Evolutionary conservation across 2,329 filamentous ascomycete species (phyloP).

Genomic region (Hymenoscyphus albidus): DNA sequence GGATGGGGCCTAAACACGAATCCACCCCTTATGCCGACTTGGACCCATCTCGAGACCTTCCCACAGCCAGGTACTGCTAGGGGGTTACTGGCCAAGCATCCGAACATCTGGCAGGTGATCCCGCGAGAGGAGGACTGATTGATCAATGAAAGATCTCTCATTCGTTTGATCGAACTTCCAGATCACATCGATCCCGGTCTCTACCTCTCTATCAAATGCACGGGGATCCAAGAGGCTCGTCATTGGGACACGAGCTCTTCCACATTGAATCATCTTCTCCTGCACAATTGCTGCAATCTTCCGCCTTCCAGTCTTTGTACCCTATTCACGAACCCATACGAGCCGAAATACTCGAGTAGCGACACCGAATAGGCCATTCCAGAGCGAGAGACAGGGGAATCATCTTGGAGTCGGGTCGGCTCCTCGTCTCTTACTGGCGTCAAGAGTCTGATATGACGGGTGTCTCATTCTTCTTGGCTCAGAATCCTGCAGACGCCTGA

Average conservation of each 20-base stretch:
- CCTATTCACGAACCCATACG: background rate
- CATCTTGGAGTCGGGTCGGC: background rate
- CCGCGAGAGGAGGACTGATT: background rate
- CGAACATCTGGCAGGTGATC: background rate
- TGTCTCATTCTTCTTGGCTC: background rate
- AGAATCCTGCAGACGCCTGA: background rate
- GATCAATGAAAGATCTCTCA: background rate
- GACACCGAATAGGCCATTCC: background rate
- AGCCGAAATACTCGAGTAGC: background rate
- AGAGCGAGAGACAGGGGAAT: background rate
- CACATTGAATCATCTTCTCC: background rate
- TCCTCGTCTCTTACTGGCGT: background rate
- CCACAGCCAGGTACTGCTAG: background rate
- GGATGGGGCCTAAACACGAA: background rate
- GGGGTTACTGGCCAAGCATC: background rate
- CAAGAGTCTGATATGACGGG: background rate
- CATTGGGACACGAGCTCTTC: background rate
- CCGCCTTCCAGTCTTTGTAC: background rate
- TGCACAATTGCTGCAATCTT: background rate
- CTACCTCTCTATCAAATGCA: background rate
- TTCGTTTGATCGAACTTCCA: background rate
- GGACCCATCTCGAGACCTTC: background rate
- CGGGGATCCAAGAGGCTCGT: background rate
- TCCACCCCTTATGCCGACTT: background rate
- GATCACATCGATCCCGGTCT: background rate